Conservation (phyloP, 164 flowering plant genomes). For the Saururus chinensis region DNA sequence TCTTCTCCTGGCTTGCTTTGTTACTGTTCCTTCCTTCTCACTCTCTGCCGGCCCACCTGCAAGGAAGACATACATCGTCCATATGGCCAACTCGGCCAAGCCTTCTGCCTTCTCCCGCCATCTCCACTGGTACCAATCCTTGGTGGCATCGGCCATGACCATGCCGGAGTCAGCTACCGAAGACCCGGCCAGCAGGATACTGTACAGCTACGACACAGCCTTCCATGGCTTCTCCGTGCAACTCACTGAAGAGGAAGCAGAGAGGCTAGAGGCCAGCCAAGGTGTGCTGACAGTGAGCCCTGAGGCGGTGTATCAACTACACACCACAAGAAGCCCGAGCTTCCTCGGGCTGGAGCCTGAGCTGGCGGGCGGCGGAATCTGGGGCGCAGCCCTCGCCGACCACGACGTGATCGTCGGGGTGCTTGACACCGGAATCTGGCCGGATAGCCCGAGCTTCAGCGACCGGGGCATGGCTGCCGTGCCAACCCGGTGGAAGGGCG, state of each 20-base stretch:
- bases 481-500: conserved; percentile 64
- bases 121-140: conserved; percentile 57
- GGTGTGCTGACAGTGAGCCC: conserved; percentile 57
- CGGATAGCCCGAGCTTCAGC: conserved; percentile 70
- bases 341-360: conserved; percentile 75
- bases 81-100: conserved; percentile 50
- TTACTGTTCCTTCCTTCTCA: not conserved
- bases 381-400: conserved; percentile 23
- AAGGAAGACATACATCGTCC: conserved; percentile 56
- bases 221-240: conserved; percentile 76
- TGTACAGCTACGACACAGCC: conserved; percentile 60
- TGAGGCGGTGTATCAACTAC: conserved; percentile 51
- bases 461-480: conserved; percentile 46
- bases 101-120: conserved; percentile 46
- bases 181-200: conserved; percentile 29
- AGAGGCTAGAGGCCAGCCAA: conserved; percentile 26
- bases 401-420: conserved; percentile 76
- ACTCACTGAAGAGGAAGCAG: conserved; percentile 48
- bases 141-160: conserved; percentile 26
- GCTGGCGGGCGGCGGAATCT: conserved; percentile 21
- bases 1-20: not conserved
- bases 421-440: conserved; percentile 87
- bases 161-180: conserved; percentile 4
- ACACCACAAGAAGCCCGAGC: conserved; percentile 80
- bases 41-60: conserved; percentile 3